These are phyloP conservation scores for Lentinula raphanica DNA, from an alignment of 768 basidiomycete genomes.

Conservation along the genomic window DNA sequence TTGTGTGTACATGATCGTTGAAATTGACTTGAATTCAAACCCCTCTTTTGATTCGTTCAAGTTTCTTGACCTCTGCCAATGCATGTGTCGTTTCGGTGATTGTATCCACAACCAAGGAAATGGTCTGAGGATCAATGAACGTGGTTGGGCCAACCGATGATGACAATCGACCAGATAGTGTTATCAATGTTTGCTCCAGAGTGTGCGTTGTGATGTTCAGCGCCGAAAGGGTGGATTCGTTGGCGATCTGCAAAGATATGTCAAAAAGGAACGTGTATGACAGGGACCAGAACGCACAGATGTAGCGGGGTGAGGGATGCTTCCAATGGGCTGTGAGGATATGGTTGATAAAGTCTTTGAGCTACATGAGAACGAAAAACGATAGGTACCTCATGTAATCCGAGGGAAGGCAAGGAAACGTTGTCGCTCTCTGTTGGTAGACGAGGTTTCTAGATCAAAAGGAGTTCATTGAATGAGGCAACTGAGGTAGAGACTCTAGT, in stretches of 20 bases:
- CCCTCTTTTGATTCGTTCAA: slow-evolving; percentile 42
- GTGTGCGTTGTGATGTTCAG: slow-evolving; percentile 37
- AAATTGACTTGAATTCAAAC: neutral
- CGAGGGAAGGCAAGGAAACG: neutral
- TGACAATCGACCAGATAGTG: slow-evolving; percentile 47
- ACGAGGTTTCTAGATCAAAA: neutral
- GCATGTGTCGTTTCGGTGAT: slow-evolving; percentile 63
- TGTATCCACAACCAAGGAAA: slow-evolving; percentile 61
- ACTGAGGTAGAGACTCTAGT: neutral
- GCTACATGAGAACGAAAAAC: neutral
- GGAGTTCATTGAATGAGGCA: neutral
- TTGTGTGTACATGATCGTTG: neutral
- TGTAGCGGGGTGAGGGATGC: neutral
- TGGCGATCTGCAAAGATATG: neutral
- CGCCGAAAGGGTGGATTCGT: slow-evolving; percentile 2
- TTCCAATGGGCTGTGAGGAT: neutral
- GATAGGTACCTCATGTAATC: neutral
- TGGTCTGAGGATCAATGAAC: slow-evolving; percentile 40
- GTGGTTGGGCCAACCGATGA: slow-evolving; percentile 32
- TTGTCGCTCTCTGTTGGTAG: neutral
- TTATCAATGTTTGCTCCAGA: slow-evolving; percentile 48
- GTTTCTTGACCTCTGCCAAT: slow-evolving; percentile 51
- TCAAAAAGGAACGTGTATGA: neutral
- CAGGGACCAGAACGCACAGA: neutral
- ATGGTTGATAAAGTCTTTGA: neutral